Percentiles rank a stretch among this genome's conserved stretches.
Evolutionary conservation across 1,284 basidiomycete genomes (phyloP).

Genomic region (Ceratobasidium sp.): DNA sequence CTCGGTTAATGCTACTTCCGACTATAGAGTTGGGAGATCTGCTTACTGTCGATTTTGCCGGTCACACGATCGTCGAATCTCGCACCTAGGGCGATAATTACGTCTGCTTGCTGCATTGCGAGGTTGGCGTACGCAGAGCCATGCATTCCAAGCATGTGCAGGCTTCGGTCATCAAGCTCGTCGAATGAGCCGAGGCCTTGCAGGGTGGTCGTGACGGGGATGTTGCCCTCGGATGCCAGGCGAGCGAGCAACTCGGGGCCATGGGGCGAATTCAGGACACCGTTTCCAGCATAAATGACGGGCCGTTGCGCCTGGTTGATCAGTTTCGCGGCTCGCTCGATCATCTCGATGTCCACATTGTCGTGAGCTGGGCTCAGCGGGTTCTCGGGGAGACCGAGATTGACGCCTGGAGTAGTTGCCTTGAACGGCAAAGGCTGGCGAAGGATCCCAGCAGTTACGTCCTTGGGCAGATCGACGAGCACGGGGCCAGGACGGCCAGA

Average conservation of each 20-base stretch:
- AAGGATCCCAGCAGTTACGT: slow-evolving; percentile 93
- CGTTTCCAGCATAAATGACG: slow-evolving; percentile 94
- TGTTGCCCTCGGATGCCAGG: slow-evolving; percentile 87
- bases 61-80: slow-evolving; percentile 99
- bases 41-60: slow-evolving; percentile 79
- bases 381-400: slow-evolving; percentile 81
- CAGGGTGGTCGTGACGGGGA: slow-evolving; percentile 96
- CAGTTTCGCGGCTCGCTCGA: slow-evolving; percentile 85
- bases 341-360: slow-evolving; percentile 72
- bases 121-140: slow-evolving; percentile 97
- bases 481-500: slow-evolving; percentile 97
- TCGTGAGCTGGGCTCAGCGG: slow-evolving; percentile 69
- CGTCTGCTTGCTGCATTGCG: slow-evolving; percentile 96
- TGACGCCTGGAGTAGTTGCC: slow-evolving; percentile 85
- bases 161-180: slow-evolving; percentile 84
- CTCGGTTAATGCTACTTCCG: slow-evolving; percentile 4
- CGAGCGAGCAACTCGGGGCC: slow-evolving; percentile 87
- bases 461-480: slow-evolving; percentile 97
- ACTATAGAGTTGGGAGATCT: slow-evolving; percentile 2
- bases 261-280: slow-evolving; percentile 83
- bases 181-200: slow-evolving; percentile 97
- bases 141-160: slow-evolving; percentile 99
- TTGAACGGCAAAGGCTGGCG: slow-evolving; percentile 88
- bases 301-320: slow-evolving; percentile 94
- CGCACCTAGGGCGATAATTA: slow-evolving; percentile 96